Percentiles rank a stretch among this genome's conserved stretches.
These are phyloP conservation scores for Ascochyta pisi DNA, from an alignment of 2,329 filamentous ascomycete species.

Conservation along the genomic window DNA sequence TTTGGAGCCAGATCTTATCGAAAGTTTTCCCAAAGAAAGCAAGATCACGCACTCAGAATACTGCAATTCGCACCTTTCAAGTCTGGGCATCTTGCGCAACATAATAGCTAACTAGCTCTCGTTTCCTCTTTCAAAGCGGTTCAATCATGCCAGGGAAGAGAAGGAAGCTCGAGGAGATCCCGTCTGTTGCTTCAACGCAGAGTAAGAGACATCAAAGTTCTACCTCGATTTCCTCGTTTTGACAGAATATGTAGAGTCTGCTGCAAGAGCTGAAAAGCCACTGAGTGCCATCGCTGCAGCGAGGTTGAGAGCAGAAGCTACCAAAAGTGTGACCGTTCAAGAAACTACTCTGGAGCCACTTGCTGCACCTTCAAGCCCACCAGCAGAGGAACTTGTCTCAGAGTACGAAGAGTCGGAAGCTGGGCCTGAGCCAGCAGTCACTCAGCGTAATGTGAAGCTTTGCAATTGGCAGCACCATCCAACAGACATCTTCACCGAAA, in stretches of 20 bases:
- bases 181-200: neutral
- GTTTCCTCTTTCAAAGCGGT: no score
- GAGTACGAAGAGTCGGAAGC: slow-evolving; percentile 30
- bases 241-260: slow-evolving; percentile 14
- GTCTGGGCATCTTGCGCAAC: neutral
- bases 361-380: slow-evolving; percentile 24
- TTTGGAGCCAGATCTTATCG: neutral
- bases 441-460: slow-evolving; percentile 35
- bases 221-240: slow-evolving; percentile 1
- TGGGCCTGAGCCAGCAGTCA: slow-evolving; percentile 20
- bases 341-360: slow-evolving; percentile 22
- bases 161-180: slow-evolving; percentile 28
- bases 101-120: neutral
- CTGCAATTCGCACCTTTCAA: neutral
- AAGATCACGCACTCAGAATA: neutral
- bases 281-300: slow-evolving; percentile 46
- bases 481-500: slow-evolving; percentile 33
- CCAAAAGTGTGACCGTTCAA: slow-evolving; percentile 15
- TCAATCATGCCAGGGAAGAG: slow-evolving; percentile 42
- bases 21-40: no score
- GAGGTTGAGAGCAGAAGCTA: slow-evolving; percentile 35
- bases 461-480: slow-evolving; percentile 41
- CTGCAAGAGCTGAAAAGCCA: slow-evolving; percentile 25
- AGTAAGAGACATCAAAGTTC: slow-evolving; percentile 16
- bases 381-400: slow-evolving; percentile 19